Percentiles rank a stretch among this genome's conserved stretches.
Conservation (phyloP, 2,329 filamentous ascomycete genomes). For the Trichoderma oligosporum region DNA sequence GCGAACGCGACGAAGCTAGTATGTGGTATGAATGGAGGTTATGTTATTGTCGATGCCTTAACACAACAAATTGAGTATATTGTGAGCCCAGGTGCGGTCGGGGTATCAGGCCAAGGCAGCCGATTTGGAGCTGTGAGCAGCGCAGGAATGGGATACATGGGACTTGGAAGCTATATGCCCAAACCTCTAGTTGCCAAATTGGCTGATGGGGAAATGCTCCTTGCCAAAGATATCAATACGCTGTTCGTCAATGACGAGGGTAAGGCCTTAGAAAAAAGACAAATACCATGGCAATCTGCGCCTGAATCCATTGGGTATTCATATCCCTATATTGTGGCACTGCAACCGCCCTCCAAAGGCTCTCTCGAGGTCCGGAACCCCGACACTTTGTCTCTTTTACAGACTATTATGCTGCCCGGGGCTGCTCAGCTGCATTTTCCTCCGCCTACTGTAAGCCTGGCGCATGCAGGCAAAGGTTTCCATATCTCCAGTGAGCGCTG, state of each 20-base stretch:
- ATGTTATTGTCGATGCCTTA: slow-evolving; percentile 81
- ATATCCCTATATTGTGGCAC: slow-evolving; percentile 87
- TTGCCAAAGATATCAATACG: slow-evolving; percentile 98
- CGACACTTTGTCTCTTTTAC: slow-evolving; percentile 82
- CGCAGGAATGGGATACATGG: slow-evolving; percentile 94
- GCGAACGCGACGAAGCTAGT: slow-evolving; percentile 81
- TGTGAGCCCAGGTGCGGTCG: slow-evolving; percentile 68
- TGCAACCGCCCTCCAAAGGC: slow-evolving; percentile 80
- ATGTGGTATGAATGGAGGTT: slow-evolving; percentile 86
- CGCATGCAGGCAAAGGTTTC: slow-evolving; percentile 94
- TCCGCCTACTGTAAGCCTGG: slow-evolving; percentile 87
- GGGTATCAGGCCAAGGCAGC: slow-evolving; percentile 59
- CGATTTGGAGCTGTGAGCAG: slow-evolving; percentile 80
- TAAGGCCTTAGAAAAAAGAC: slow-evolving; percentile 74
- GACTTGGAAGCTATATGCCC: slow-evolving; percentile 84
- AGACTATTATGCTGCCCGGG: slow-evolving; percentile 76
- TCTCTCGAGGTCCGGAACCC: slow-evolving; percentile 88
- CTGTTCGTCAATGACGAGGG: slow-evolving; percentile 84
- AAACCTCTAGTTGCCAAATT: slow-evolving; percentile 83
- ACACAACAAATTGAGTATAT: slow-evolving; percentile 73
- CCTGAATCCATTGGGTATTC: slow-evolving; percentile 93
- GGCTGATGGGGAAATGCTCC: slow-evolving; percentile 75
- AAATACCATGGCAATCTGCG: slow-evolving; percentile 86
- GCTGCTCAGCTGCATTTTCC: slow-evolving; percentile 86
- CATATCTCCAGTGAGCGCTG: slow-evolving; percentile 85